Evolutionary conservation across 805 yeast genomes (phyloP).

Genomic region (Myxozyma neotropica): DNA sequence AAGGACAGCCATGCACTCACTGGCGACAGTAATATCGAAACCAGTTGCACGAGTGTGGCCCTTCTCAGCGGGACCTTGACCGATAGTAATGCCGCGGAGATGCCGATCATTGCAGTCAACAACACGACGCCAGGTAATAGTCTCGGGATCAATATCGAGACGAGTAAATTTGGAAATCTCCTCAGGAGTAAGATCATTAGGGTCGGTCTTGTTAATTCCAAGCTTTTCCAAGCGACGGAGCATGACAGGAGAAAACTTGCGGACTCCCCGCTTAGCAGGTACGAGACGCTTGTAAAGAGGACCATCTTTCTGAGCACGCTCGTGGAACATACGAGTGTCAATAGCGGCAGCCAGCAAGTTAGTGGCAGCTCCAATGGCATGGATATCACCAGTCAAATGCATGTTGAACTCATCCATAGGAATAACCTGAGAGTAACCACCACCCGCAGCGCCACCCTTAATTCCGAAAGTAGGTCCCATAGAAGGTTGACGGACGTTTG

Average conservation of each 20-base stretch:
- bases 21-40: constrained; percentile 94
- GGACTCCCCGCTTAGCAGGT: constrained; percentile 78
- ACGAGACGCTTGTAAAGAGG: constrained; percentile 84
- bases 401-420: constrained; percentile 99
- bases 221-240: constrained; percentile 71
- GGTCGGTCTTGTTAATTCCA: constrained; percentile 80
- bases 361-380: constrained; percentile 92
- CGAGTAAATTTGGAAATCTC: constrained; percentile 77
- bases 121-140: constrained; percentile 90
- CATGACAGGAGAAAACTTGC: constrained; percentile 81
- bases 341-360: constrained; percentile 94
- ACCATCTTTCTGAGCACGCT: constrained; percentile 76
- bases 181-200: constrained; percentile 75
- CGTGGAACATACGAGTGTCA: constrained; percentile 97
- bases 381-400: constrained; percentile 97
- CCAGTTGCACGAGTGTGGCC: constrained; percentile 85
- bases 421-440: constrained; percentile 96
- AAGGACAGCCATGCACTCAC: constrained; percentile 93
- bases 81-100: constrained; percentile 84
- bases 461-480: constrained; percentile 99
- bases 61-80: constrained; percentile 91
- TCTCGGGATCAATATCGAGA: constrained; percentile 83
- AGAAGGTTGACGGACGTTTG: constrained; percentile 95
- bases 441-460: constrained; percentile 99
- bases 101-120: constrained; percentile 93